These are phyloP conservation scores for Phialophora verrucosa DNA, from an alignment of 2,329 filamentous ascomycete species.

Conservation along the genomic window DNA sequence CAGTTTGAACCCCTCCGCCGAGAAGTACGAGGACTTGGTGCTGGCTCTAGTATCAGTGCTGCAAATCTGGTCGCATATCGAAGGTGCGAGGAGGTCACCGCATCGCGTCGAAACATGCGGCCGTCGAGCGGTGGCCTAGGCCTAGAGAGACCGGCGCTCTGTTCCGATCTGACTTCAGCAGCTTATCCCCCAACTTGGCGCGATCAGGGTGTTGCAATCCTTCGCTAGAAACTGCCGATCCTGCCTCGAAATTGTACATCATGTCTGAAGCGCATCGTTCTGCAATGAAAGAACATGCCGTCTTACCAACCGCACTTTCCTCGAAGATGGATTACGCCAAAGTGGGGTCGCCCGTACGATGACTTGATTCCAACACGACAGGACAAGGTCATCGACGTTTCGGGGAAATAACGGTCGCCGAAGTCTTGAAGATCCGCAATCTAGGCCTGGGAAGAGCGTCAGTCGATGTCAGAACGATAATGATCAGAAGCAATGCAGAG, in stretches of 20 bases:
- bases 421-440: not conserved
- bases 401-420: not conserved
- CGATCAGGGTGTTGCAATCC: not conserved
- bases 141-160: not conserved
- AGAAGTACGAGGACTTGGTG: not conserved
- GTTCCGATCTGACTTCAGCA: not conserved
- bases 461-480: not conserved
- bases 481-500: not conserved
- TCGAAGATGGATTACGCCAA: constrained; percentile 1
- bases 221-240: not conserved
- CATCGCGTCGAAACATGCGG: not conserved
- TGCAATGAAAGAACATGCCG: not conserved
- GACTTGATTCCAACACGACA: not conserved
- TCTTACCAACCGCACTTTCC: not conserved
- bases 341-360: not conserved
- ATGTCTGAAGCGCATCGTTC: not conserved
- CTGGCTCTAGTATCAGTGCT: not conserved
- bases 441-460: not conserved
- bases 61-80: not conserved
- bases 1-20: not conserved
- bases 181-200: not conserved
- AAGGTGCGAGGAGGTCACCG: not conserved
- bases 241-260: not conserved
- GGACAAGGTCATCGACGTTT: not conserved
- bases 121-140: not conserved